Evolutionary conservation across 176 grass and related monocot genomes (phyloP).

Genomic region (Cymbopogon citratus): DNA sequence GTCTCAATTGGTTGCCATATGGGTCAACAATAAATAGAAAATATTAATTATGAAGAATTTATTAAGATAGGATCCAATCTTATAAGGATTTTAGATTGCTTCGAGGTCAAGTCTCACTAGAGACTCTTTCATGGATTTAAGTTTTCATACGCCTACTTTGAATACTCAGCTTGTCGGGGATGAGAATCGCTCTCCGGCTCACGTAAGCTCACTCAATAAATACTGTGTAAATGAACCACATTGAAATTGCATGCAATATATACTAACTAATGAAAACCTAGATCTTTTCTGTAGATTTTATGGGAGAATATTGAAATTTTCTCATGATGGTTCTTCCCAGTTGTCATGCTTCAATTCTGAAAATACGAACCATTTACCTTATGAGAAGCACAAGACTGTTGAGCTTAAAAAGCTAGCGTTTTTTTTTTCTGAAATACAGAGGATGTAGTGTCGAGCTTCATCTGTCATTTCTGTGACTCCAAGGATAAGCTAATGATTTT

Average conservation of each 20-base stretch:
- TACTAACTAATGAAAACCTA: neutral
- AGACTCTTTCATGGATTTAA: slow-evolving; percentile 91
- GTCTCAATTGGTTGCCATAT: too few relatives aligned
- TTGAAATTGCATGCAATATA: slow-evolving; percentile 5
- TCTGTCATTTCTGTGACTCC: slow-evolving; percentile 78
- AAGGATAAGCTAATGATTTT: slow-evolving; percentile 96
- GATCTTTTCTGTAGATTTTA: slow-evolving; percentile 48
- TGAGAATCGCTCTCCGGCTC: slow-evolving; percentile 70
- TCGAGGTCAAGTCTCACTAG: too few relatives aligned
- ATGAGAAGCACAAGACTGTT: slow-evolving; percentile 13
- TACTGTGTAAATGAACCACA: neutral
- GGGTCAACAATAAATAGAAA: too few relatives aligned
- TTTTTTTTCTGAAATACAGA: slow-evolving; percentile 45
- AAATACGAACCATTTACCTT: slow-evolving; percentile 17
- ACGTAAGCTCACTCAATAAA: slow-evolving; percentile 40
- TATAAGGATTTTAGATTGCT: too few relatives aligned
- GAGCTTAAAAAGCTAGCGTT: slow-evolving; percentile 3
- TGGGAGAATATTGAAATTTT: slow-evolving; percentile 58
- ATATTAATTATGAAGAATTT: too few relatives aligned
- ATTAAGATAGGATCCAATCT: too few relatives aligned
- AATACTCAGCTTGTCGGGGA: slow-evolving; percentile 87
- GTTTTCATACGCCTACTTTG: slow-evolving; percentile 79
- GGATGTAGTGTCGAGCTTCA: slow-evolving; percentile 90
- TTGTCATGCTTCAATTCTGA: slow-evolving; percentile 87
- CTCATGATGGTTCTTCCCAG: slow-evolving; percentile 82